Evolutionary conservation across 805 yeast species (phyloP).

Genomic region (Pichia exigua): DNA sequence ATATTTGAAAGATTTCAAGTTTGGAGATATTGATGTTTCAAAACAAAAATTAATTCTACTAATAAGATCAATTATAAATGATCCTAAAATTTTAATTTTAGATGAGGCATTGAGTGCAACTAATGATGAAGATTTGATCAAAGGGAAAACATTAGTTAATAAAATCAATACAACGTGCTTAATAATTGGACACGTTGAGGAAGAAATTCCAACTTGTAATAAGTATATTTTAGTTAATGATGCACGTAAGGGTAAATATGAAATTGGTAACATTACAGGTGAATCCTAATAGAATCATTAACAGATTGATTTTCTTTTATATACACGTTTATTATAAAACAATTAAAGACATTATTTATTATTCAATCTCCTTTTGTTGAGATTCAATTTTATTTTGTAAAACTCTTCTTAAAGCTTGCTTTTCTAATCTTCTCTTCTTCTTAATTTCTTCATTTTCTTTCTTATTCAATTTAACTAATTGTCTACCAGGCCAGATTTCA

Average conservation of each 20-base stretch:
- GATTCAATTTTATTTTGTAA: slow-evolving; percentile 10
- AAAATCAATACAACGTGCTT: slow-evolving; percentile 61
- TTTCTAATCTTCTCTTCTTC: slow-evolving; percentile 40
- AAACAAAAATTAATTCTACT: slow-evolving; percentile 75
- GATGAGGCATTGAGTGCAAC: slow-evolving; percentile 94
- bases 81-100: slow-evolving; percentile 69
- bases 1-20: slow-evolving; percentile 30
- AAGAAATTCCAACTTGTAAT: slow-evolving; percentile 73
- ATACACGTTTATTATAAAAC: background rate
- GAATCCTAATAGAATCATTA: background rate
- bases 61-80: slow-evolving; percentile 66
- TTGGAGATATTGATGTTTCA: slow-evolving; percentile 53
- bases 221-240: slow-evolving; percentile 33
- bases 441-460: slow-evolving; percentile 39
- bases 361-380: background rate
- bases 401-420: slow-evolving; percentile 29
- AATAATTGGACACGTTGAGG: slow-evolving; percentile 73
- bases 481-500: slow-evolving; percentile 69
- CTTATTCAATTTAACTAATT: slow-evolving; percentile 50
- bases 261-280: slow-evolving; percentile 20
- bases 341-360: background rate
- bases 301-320: background rate
- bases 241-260: slow-evolving; percentile 26
- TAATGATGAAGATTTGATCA: slow-evolving; percentile 54
- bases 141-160: slow-evolving; percentile 45